Evolutionary conservation across 345 rosid species (phyloP).

Genomic region (Syzygium aromaticum): DNA sequence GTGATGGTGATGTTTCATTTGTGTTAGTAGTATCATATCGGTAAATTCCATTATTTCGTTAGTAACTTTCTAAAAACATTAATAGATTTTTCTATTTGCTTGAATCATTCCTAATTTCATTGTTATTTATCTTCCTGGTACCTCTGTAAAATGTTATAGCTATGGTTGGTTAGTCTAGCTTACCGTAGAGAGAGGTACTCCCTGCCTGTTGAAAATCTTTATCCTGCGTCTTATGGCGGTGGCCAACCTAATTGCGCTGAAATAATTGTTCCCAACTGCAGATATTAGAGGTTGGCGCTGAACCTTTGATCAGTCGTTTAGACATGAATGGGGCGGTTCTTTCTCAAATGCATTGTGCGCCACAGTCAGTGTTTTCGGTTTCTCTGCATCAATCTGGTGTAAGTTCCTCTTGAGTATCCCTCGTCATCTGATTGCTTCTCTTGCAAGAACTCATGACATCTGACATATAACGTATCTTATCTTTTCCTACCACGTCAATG

Average conservation of each 20-base stretch:
- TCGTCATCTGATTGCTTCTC: neutral
- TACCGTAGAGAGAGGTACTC: neutral
- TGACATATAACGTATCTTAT: neutral
- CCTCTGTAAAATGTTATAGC: neutral
- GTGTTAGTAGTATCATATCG: neutral
- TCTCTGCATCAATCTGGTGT: constrained; percentile 75
- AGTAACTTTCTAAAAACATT: neutral
- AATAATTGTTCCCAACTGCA: constrained; percentile 20
- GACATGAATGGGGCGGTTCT: constrained; percentile 66
- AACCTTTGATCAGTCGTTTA: constrained; percentile 60
- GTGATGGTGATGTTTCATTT: neutral
- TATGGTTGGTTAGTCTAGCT: neutral
- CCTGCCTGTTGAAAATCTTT: neutral
- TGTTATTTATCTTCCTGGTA: neutral
- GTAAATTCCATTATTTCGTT: neutral
- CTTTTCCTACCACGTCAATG: neutral
- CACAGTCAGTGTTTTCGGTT: constrained; percentile 71
- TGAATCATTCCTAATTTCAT: neutral
- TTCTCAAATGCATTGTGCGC: constrained; percentile 81
- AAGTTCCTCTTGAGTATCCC: constrained; percentile 10
- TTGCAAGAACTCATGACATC: neutral
- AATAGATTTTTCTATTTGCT: neutral
- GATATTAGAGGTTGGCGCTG: constrained; percentile 87
- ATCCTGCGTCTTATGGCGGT: neutral
- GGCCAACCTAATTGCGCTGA: neutral